A percentile compares a stretch with the other conserved stretches of the same genome.
These are phyloP conservation scores for Malus sylvestris DNA, from an alignment of 306 rosid species.

Conservation along the genomic window DNA sequence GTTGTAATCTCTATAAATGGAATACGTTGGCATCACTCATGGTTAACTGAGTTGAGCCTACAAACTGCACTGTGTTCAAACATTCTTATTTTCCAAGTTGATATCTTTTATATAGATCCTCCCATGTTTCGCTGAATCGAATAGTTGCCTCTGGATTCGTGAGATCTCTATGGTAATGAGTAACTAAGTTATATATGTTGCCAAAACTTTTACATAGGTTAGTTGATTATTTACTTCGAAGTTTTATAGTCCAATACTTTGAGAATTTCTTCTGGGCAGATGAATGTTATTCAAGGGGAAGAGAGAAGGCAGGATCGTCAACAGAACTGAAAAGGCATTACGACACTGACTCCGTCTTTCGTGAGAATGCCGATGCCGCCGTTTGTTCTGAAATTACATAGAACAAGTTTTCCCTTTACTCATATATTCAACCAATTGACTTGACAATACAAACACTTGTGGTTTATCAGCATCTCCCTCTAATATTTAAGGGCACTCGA, in stretches of 20 bases:
- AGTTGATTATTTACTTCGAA: not conserved
- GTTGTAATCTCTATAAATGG: too few species aligned
- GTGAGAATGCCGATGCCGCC: not conserved
- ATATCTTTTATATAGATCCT: not conserved
- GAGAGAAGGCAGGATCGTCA: not conserved
- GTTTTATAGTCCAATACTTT: constrained; percentile 8
- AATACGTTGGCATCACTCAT: too few species aligned
- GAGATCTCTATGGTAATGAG: not conserved
- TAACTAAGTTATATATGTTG: not conserved
- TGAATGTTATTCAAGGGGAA: constrained; percentile 4
- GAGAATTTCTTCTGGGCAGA: not conserved
- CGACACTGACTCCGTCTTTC: not conserved
- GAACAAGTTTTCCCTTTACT: constrained; percentile 15
- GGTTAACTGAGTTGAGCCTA: too few species aligned
- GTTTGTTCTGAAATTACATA: constrained; percentile 1
- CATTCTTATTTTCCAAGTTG: too few species aligned
- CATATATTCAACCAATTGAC: not conserved
- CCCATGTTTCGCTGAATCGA: not conserved
- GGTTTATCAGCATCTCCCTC: not conserved
- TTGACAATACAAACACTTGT: not conserved
- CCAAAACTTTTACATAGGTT: not conserved
- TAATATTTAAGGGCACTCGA: not conserved
- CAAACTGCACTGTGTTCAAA: too few species aligned
- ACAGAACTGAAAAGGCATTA: not conserved
- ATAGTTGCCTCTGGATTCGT: constrained; percentile 24